phyloP scores from a whole-genome alignment of 768 basidiomycete genomes.

The Lepiota venenata region DNA sequence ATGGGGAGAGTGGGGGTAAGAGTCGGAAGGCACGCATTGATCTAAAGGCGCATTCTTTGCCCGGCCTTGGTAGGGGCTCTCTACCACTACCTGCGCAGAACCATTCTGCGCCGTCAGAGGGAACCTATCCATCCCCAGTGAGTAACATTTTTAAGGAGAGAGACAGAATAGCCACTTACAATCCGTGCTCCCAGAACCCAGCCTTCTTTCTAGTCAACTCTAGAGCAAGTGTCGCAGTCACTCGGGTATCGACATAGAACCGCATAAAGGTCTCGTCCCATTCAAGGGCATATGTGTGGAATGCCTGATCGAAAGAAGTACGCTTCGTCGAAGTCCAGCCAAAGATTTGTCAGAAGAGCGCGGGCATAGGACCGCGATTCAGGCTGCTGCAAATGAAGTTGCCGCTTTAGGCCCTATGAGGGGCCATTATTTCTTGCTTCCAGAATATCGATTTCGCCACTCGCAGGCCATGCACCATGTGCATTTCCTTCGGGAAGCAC shows the following conservation, averaged over 20 bases:
- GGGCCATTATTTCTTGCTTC: constrained; percentile 59
- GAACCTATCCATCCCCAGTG: constrained; percentile 43
- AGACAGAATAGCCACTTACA: constrained; percentile 25
- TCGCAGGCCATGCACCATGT: constrained; percentile 63
- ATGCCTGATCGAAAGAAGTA: constrained; percentile 31
- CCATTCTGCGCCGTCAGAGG: constrained; percentile 61
- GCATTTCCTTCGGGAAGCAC: constrained; percentile 63
- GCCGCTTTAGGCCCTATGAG: constrained; percentile 48
- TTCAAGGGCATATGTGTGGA: constrained; percentile 76
- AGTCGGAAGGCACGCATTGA: constrained; percentile 45
- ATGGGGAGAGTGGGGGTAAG: constrained; percentile 17
- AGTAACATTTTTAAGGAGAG: constrained; percentile 18
- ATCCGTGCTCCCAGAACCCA: constrained; percentile 62
- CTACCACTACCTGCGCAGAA: constrained; percentile 43
- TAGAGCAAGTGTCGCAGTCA: constrained; percentile 60
- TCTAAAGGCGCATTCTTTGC: constrained; percentile 77
- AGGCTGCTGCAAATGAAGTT: constrained; percentile 60
- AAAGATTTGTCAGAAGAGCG: constrained; percentile 47
- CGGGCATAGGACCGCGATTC: constrained; percentile 60
- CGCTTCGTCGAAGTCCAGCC: constrained; percentile 62
- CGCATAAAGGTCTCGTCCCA: constrained; percentile 73
- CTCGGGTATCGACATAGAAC: constrained; percentile 71
- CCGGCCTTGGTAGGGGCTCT: constrained; percentile 63
- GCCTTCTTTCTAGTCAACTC: constrained; percentile 30
- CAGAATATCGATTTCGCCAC: constrained; percentile 56